Evolutionary conservation across 805 yeast species (phyloP).

Genomic region (Tetrapisispora pingtungensis): DNA sequence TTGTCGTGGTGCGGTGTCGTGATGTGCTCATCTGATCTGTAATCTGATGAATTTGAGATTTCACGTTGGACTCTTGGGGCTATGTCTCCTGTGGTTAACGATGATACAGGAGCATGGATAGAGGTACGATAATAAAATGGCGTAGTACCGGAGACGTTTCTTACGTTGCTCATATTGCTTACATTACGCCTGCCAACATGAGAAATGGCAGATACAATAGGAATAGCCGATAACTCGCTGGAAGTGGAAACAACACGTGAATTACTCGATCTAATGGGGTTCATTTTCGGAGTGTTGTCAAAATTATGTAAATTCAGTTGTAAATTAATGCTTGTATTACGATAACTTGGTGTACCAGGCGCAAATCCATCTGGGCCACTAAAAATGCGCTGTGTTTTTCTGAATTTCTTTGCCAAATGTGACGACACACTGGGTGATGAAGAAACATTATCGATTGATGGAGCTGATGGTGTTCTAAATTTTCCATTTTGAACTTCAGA

Average conservation of each 20-base stretch:
- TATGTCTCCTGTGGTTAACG: neutral
- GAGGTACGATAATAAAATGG: neutral
- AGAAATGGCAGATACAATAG: neutral
- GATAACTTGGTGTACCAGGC: constrained; percentile 13
- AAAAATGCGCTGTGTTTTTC: constrained; percentile 2
- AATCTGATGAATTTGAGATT: neutral
- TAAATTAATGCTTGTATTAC: constrained; percentile 2
- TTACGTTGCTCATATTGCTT: no score
- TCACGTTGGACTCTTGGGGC: neutral
- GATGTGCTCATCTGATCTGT: neutral
- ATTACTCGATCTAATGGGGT: neutral
- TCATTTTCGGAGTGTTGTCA: neutral
- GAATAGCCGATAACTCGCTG: neutral
- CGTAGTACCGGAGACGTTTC: neutral
- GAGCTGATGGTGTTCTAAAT: constrained; percentile 22
- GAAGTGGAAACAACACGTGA: neutral
- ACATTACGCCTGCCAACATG: neutral
- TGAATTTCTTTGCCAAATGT: constrained; percentile 20
- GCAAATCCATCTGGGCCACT: constrained; percentile 3
- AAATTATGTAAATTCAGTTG: neutral
- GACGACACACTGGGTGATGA: constrained; percentile 22
- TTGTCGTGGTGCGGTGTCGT: neutral
- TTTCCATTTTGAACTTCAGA: constrained; percentile 18
- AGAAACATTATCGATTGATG: constrained; percentile 5
- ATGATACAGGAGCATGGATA: neutral